These are phyloP conservation scores for Fusarium cyanostomum DNA, from an alignment of 2,329 filamentous ascomycete species.

Conservation along the genomic window DNA sequence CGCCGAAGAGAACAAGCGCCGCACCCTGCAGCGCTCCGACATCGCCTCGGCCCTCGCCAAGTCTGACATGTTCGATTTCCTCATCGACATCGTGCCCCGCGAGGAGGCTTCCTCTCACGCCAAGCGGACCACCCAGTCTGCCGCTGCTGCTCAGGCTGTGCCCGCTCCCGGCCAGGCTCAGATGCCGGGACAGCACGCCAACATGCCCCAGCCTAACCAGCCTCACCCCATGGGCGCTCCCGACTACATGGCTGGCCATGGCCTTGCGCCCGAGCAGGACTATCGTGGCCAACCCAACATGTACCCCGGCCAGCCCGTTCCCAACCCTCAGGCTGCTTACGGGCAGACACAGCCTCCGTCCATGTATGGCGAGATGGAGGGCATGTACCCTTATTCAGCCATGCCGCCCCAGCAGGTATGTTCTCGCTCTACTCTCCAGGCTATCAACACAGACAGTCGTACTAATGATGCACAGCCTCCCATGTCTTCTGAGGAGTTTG, in stretches of 20 bases:
- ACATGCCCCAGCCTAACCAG: conserved; percentile 65
- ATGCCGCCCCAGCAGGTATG: conserved; percentile 86
- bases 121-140: conserved; percentile 73
- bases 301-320: conserved; percentile 82
- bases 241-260: conserved; percentile 72
- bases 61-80: conserved; percentile 99
- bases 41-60: conserved; percentile 96
- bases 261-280: conserved; percentile 74
- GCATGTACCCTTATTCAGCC: conserved; percentile 84
- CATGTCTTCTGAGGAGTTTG: conserved; percentile 59
- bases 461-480: conserved; percentile 48
- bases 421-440: conserved; percentile 10
- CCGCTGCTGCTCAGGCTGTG: conserved; percentile 53
- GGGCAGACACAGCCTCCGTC: conserved; percentile 74
- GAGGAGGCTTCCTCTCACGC: conserved; percentile 90
- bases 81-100: conserved; percentile 97
- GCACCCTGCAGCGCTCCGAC: conserved; percentile 93
- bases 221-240: conserved; percentile 67
- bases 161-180: conserved; percentile 60
- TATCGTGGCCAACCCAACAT: conserved; percentile 83
- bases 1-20: conserved; percentile 97
- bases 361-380: conserved; percentile 84
- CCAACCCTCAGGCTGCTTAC: conserved; percentile 76
- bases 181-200: conserved; percentile 62
- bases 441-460: neutral